Conservation (phyloP, 176 grass and related monocot genomes). For the Chloris gayana region DNA sequence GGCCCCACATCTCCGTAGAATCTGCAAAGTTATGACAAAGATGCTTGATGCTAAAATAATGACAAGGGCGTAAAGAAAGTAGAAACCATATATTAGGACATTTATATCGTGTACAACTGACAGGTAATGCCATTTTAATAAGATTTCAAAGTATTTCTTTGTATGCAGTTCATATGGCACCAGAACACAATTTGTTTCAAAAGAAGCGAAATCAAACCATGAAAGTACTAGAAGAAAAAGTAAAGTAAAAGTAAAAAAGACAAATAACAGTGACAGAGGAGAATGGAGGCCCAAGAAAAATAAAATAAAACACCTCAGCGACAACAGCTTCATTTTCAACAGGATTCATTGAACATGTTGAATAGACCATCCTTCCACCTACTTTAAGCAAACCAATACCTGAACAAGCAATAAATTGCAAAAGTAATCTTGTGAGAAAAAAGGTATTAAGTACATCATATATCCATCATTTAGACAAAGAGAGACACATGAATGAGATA, state of each 20-base stretch:
- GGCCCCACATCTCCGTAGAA: conserved; percentile 78
- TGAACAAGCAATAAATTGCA: conserved; percentile 43
- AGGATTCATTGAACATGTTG: conserved; percentile 98
- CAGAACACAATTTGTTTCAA: conserved; percentile 22
- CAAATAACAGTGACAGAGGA: conserved; percentile 12
- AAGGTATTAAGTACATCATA: conserved; percentile 14
- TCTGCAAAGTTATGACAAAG: conserved; percentile 50
- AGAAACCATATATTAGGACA: conserved; percentile 21
- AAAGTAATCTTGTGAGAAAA: background rate
- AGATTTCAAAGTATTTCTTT: conserved; percentile 20
- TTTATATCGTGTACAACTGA: conserved; percentile 6
- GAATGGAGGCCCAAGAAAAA: background rate
- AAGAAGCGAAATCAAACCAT: conserved; percentile 25
- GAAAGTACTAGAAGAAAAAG: conserved; percentile 13
- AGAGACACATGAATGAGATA: background rate
- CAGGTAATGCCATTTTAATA: background rate
- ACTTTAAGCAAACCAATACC: conserved; percentile 89
- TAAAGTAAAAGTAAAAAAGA: conserved; percentile 12
- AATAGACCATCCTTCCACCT: conserved; percentile 93
- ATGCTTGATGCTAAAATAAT: conserved; percentile 21
- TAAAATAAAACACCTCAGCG: conserved; percentile 63
- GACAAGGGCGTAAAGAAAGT: background rate
- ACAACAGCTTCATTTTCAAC: conserved; percentile 99
- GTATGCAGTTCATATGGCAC: background rate
- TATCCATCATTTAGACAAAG: conserved; percentile 16